Evolutionary conservation across 2,329 filamentous ascomycete genomes (phyloP), one percentile per base, ranked within the genome.

Genomic region (Fusarium fujikuroi): DNA sequence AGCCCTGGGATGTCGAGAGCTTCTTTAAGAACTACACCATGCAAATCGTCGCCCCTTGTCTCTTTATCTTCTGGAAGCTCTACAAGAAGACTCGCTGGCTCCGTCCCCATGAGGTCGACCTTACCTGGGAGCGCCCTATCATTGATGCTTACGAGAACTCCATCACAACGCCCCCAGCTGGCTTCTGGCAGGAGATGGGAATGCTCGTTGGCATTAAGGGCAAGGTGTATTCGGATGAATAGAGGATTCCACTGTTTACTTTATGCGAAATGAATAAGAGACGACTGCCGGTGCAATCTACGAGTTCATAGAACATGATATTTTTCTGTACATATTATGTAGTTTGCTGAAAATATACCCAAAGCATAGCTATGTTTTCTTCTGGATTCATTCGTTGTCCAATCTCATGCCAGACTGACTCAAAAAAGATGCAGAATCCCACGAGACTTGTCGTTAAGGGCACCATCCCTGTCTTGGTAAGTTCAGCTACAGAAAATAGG

Each of bases 11-110:
- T 30, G 82, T 84, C 23, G 80, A 85, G 7, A 82, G 76, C 40
- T 87, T 88, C 77, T 83, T 87, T 79, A 80, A 84, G 23, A 87
- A 88, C 82, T 90, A 90, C 80, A 87, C 86, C 34, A 89, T 90
- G 87, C 82, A 87, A 67, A 80, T 90, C 19, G 78, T 91, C 30
- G 85, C 86, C 0, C 85, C 86, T 12, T 77, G 88, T 40, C 81
- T 90, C 34, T 92, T 87, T 77, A 59, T 86, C 25, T 84, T 84
- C 75, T 93, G 90, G 89, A 93, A 93, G 81, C 12, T 92, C 3
- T 25, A 90, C 78, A 89, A 90, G 82, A 84, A 83, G 63, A 92
- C 91, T 4, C 85, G 85, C 66, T 82, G 88, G 58, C 83, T 90
- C 23, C 81, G 81, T 5, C 83, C 90, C 0, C 78, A 83, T 9